phyloP scores from a whole-genome alignment of 2,329 filamentous ascomycete genomes.

The Colletotrichum chlorophyti region DNA sequence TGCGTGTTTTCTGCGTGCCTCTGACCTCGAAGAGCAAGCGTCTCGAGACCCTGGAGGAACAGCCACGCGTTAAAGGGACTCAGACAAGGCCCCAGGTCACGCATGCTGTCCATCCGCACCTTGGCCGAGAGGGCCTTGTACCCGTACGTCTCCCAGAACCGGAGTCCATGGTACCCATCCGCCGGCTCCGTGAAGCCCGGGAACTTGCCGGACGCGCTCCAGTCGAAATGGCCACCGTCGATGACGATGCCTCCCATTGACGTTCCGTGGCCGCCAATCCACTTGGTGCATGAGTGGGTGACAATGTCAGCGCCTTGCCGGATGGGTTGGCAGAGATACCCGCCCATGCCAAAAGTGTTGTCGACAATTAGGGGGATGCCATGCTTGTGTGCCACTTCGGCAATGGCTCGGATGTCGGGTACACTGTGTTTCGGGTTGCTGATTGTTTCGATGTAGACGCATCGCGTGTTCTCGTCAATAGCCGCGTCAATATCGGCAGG shows the following conservation, averaged over 20 bases:
- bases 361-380: constrained; percentile 56
- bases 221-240: constrained; percentile 75
- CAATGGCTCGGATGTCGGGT: constrained; percentile 72
- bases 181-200: constrained; percentile 74
- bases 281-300: constrained; percentile 75
- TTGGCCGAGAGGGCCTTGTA: constrained; percentile 70
- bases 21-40: constrained; percentile 69
- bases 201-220: constrained; percentile 72
- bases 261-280: constrained; percentile 77
- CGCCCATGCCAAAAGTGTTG: constrained; percentile 76
- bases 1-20: constrained; percentile 72
- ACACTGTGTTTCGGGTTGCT: constrained; percentile 92
- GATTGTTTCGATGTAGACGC: constrained; percentile 89
- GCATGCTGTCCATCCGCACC: constrained; percentile 72
- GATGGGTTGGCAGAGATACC: constrained; percentile 71
- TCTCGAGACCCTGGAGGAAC: constrained; percentile 73
- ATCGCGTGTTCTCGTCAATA: constrained; percentile 93
- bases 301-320: constrained; percentile 75
- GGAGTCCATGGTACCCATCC: constrained; percentile 73
- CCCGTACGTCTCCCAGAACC: constrained; percentile 76
- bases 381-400: constrained; percentile 59
- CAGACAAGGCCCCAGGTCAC: constrained; percentile 71
- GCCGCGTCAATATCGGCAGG: constrained; percentile 78
- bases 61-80: constrained; percentile 78
- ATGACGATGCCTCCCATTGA: constrained; percentile 73